Evolutionary conservation across 805 yeast species (phyloP).

Genomic region (Naumovozyma baii): DNA sequence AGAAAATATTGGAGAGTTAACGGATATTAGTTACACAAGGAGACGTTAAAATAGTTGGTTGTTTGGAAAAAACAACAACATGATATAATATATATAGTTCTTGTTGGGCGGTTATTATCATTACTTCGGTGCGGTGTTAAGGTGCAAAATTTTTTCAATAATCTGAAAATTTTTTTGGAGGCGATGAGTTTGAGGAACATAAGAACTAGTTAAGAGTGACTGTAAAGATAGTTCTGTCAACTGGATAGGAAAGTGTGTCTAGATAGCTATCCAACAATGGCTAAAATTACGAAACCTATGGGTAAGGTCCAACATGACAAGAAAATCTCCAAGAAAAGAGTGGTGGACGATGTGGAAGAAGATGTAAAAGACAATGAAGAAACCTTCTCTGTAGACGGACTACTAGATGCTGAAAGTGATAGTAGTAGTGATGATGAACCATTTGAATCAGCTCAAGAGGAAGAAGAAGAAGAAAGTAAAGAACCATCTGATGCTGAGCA

Average conservation of each 20-base stretch:
- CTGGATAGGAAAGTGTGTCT: no score
- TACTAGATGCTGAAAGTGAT: constrained; percentile 14
- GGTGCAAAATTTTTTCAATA: neutral
- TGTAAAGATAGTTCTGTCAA: no score
- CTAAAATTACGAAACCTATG: neutral
- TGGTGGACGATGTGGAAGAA: constrained; percentile 12
- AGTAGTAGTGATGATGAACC: constrained; percentile 15
- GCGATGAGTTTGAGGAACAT: constrained; percentile 2
- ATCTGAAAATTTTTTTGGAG: neutral
- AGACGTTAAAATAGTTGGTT: no score
- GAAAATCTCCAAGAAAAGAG: constrained; percentile 15
- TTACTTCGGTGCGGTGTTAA: neutral
- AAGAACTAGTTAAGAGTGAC: no score
- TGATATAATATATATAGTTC: no score
- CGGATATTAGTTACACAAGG: no score
- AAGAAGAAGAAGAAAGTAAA: constrained; percentile 11
- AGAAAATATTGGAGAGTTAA: no score
- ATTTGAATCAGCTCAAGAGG: constrained; percentile 11
- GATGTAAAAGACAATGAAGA: constrained; percentile 16
- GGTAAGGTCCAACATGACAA: neutral
- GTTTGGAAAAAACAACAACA: no score
- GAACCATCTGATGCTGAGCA: constrained; percentile 5
- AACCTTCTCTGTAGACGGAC: constrained; percentile 8
- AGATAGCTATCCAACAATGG: neutral
- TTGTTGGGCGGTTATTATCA: neutral